A percentile compares a stretch with the other conserved stretches of the same genome.
These are phyloP conservation scores for Leccinum arenicola DNA, from an alignment of 768 basidiomycete genomes.

Conservation along the genomic window DNA sequence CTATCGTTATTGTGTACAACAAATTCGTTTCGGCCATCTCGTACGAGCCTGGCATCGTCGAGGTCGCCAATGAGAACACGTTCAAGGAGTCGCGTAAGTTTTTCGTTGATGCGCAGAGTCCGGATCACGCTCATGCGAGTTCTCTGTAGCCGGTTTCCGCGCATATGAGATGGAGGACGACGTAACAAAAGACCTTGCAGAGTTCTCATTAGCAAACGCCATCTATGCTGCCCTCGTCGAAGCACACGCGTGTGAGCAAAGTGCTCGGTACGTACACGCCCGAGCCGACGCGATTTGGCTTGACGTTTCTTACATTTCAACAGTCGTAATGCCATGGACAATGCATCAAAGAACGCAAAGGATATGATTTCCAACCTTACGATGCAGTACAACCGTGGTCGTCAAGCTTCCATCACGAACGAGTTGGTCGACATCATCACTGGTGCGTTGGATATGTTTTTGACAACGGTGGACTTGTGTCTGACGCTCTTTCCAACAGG, in stretches of 20 bases:
- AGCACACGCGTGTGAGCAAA: conserved; percentile 93
- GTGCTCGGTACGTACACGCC: conserved; percentile 61
- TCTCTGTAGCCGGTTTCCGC: conserved; percentile 73
- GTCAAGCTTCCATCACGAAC: conserved; percentile 96
- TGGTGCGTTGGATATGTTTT: conserved; percentile 44
- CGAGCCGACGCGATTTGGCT: no score
- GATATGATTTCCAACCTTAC: conserved; percentile 89
- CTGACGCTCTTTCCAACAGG: conserved; percentile 28
- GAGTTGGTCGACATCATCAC: conserved; percentile 92
- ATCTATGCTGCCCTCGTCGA: conserved; percentile 93
- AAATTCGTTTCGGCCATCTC: conserved; percentile 86
- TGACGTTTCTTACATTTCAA: background rate
- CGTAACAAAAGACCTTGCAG: conserved; percentile 86
- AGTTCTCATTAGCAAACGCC: conserved; percentile 96
- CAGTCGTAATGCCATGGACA: conserved; percentile 98
- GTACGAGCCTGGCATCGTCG: conserved; percentile 75
- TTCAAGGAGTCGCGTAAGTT: conserved; percentile 78
- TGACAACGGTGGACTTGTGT: background rate
- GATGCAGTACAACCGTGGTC: conserved; percentile 98
- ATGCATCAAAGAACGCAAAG: conserved; percentile 95
- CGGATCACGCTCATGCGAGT: background rate
- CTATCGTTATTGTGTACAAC: conserved; percentile 78
- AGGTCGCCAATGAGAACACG: conserved; percentile 78
- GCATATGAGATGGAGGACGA: conserved; percentile 99
- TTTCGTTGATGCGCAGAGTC: background rate